These are phyloP conservation scores for Hericium erinaceus DNA, from an alignment of 768 basidiomycete genomes.

Conservation along the genomic window DNA sequence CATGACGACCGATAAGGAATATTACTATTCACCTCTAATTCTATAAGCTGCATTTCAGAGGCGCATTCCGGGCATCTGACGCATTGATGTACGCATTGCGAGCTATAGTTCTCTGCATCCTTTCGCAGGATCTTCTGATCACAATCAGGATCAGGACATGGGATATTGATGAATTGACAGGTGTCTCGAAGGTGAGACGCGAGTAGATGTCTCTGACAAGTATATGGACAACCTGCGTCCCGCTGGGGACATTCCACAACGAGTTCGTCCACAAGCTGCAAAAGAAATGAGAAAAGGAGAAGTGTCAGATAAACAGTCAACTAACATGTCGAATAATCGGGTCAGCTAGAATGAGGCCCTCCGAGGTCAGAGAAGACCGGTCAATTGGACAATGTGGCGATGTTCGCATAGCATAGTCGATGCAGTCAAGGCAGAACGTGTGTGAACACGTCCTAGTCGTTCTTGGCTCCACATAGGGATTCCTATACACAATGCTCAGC, in stretches of 20 bases:
- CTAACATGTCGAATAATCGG: conserved; percentile 70
- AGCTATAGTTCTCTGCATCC: conserved; percentile 22
- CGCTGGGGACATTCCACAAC: conserved; percentile 61
- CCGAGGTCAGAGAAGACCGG: conserved; percentile 50
- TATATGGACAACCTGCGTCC: conserved; percentile 48
- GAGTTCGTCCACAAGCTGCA: conserved; percentile 76
- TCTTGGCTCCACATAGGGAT: conserved; percentile 68
- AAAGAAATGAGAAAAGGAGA: neutral
- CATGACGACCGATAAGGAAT: too few relatives aligned
- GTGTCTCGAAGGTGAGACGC: conserved; percentile 49
- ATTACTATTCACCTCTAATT: conserved; percentile 15
- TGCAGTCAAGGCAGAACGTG: conserved; percentile 83
- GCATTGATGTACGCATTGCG: conserved; percentile 28
- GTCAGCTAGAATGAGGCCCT: conserved; percentile 58
- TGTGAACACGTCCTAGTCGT: conserved; percentile 71
- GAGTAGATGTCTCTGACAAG: conserved; percentile 61
- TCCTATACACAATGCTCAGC: conserved; percentile 23
- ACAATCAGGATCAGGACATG: conserved; percentile 42
- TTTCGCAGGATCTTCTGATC: conserved; percentile 33
- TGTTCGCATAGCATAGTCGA: conserved; percentile 56
- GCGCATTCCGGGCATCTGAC: conserved; percentile 20
- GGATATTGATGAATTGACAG: conserved; percentile 48
- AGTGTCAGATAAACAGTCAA: conserved; percentile 3
- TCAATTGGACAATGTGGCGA: conserved; percentile 79
- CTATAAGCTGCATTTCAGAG: conserved; percentile 30